Evolutionary conservation across 495 filamentous ascomycete genomes (phyloP), one percentile per base, ranked within the genome.

Genomic region (Trichoderma reesei): DNA sequence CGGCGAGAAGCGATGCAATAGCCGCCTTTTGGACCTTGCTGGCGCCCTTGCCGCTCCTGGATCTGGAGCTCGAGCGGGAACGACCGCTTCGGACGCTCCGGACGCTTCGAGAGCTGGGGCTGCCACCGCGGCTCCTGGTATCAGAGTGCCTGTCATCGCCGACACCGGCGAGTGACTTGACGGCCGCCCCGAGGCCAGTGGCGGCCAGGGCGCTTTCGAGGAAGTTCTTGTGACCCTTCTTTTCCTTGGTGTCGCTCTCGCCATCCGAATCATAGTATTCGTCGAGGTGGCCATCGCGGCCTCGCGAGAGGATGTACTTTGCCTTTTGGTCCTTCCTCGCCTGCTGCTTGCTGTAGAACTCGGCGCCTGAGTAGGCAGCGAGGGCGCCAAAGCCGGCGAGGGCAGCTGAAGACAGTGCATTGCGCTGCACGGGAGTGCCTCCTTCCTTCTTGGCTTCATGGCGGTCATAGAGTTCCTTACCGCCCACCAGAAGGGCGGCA

Each of bases 1-100:
- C 92, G 62, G 92, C 91, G 42, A 91, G 82, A 44, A 96, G 74
- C 7, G 92, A 93, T 20, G 92, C 91, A 73, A 89, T 89, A 68
- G 90, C 89, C 46, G 91, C 92, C 72, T 96, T 90, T 65, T 89
- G 83, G 68, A 94, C 86, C 64, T 89, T 90, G 63, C 83, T 82
- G 46, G 85, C 80, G 18, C 74, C 83, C 41, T 79, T 78, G 68
- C 76, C 70, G 72, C 77, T 72, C n/a, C n/a, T n/a, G n/a, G n/a
- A n/a, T 70, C 82, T 66, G 71, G 83, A 73, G 70, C 80, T 46
- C 70, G 81, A 80, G 70, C 72, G 82, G 33, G 76, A 76, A 46
- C 73, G 72, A 6, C 74, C 71, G 59, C 72, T 69, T 16, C 59
- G 20, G 16, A n/a, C n/a, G n/a, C n/a, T n/a, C n/a, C n/a, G n/a